Base-by-base conservation (phyloP, 116 monocot species). In the Cymodocea nodosa region DNA sequence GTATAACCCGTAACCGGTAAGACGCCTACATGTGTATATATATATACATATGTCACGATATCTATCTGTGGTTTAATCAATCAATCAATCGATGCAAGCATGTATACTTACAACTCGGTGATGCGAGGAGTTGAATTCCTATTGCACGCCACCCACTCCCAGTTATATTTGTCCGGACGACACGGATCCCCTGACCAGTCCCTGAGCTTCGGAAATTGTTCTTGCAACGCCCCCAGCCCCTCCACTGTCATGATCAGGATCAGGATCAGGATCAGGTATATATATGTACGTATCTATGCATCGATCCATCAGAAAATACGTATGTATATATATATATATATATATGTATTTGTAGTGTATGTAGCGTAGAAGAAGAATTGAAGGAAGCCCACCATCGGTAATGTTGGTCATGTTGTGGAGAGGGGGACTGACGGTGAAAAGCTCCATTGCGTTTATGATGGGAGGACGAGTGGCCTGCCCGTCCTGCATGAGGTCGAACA, bases 381-480 rank as follows among this genome's bases (percentile, higher is more conserved):
- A n/a, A n/a, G n/a, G n/a, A n/a, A 2, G 25, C 30, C 24, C 24
- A 78, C 68, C 64, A 19, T 63, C 68, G 2, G 9, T 16, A 2
- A 12, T 52, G 15, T 60, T 5, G 7, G 71, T 66, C 12, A 53
- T 52, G 12, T 61, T 19, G 10, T 18, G 17, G 8, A 39, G 15
- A 6, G n/a, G 4, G 7, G 23, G 50, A 5, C 60, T 51, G 22
- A 74, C 50, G 12, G 30, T 0, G 66, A 65, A 79, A 13, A 67
- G 48, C 69, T 83, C 79, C 75, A 74, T 63, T 10, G 76, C 83
- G 44, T 66, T 76, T 34, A 83, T 63, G 56, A 73, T 59, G 6
- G 83, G 79, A 13, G 79, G 83, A 16, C 79, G 76, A 4, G 76
- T 79, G 15, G 76, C 65, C 19, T 54, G 65, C 3, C 15, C 0